These are phyloP conservation scores for Phialophora expanda DNA, from an alignment of 2,329 filamentous ascomycete species.

Conservation along the genomic window DNA sequence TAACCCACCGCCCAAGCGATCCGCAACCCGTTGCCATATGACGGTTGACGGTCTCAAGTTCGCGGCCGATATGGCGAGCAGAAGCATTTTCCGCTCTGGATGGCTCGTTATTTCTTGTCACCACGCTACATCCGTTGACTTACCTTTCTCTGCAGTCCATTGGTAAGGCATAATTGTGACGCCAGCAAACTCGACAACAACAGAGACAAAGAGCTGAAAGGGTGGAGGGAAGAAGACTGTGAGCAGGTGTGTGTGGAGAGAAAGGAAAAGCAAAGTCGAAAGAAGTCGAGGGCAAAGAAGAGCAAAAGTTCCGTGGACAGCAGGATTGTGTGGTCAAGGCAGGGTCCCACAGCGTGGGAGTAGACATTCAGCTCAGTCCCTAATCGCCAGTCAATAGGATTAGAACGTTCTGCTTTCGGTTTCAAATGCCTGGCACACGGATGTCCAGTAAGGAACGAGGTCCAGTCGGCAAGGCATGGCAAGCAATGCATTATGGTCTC, in stretches of 20 bases:
- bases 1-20: conserved; percentile 34
- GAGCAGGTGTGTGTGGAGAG: conserved; percentile 16
- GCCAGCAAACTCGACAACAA: background rate
- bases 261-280: conserved; percentile 13
- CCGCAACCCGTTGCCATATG: conserved; percentile 39
- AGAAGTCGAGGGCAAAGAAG: conserved; percentile 14
- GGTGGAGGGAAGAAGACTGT: background rate
- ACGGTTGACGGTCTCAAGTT: conserved; percentile 33
- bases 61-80: conserved; percentile 30
- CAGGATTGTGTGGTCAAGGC: conserved; percentile 27
- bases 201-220: conserved; percentile 4
- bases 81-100: conserved; percentile 32
- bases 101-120: background rate
- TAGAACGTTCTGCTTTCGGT: background rate
- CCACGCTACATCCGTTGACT: background rate
- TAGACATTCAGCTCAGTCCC: background rate
- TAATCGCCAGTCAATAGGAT: background rate
- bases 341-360: background rate
- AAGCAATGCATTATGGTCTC: background rate
- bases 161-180: conserved; percentile 29
- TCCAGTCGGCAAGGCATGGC: conserved; percentile 2
- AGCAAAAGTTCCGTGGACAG: conserved; percentile 17
- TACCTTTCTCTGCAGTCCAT: conserved; percentile 30
- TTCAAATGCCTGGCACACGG: background rate
- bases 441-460: background rate